Evolutionary conservation across 768 basidiomycete species (phyloP), one percentile per base, ranked within the genome.

Genomic region (Mycena chlorophos): DNA sequence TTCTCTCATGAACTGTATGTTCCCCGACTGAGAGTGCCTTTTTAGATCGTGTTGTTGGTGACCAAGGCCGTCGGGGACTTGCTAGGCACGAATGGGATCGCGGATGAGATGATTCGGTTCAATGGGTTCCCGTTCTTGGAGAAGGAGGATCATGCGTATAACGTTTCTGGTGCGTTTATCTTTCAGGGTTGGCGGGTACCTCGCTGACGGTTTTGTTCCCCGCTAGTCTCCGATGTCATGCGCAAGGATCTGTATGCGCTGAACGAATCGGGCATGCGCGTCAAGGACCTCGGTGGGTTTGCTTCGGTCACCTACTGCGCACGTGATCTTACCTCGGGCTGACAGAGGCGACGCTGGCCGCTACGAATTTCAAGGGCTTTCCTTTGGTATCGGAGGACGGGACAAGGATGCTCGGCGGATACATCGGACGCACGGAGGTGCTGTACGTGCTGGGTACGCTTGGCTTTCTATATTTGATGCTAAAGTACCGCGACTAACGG

Each of bases 61-160:
- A 97, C 97, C 8, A 98, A 98, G 71, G 94, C 94, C 13, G 96
- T 98, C 22, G 93, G 94, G 14, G 96, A 99, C 67, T 88, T 93
- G 63, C 80, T 98, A 46, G 95, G 94, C 22, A 91, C 87, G 5
- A 90, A 82, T 40, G 97, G 97, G 1, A 98, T 99, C 60, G 94
- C 97, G 3, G 97, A 99, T 59, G 92, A 97, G 65, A 92, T 89
- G 82, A 99, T 99, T 65, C 83, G 86, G 17, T 96, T 99, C 74
- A 98, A 97, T 67, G 96, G 95, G 8, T 98, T 89, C 73, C 97
- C 97, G 0, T 94, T 95, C 78, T 75, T 99, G 56, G 96, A 98
- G 73, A 95, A 95, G 66, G 92, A 97, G 57, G 94, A 97, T 67
- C 88, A 92, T 64, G 87, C 91, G 0, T 95, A 91, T 66, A 87